A percentile compares a stretch with the other conserved stretches of the same genome.
phyloP scores from a whole-genome alignment of 306 rosid species.

The Trifolium pratense region DNA sequence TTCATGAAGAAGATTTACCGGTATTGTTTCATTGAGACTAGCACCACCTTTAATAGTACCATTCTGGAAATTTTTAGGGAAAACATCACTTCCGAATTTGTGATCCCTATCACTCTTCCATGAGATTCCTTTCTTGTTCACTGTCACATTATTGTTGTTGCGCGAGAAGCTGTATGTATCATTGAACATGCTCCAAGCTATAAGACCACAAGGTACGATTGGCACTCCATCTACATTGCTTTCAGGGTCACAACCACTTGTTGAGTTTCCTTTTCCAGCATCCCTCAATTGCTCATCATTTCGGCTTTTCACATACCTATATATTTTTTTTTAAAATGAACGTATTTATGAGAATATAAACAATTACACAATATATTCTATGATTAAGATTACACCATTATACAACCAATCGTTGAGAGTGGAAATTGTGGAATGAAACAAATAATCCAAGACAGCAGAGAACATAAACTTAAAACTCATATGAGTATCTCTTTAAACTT shows the following conservation, averaged over 20 bases:
- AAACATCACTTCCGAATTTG: constrained; percentile 86
- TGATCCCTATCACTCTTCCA: constrained; percentile 96
- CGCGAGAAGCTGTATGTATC: constrained; percentile 78
- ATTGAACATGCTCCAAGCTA: constrained; percentile 97
- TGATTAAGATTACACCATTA: constrained; percentile 10
- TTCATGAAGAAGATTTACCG: constrained; percentile 58
- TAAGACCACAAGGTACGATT: constrained; percentile 93
- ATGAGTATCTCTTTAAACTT: neutral
- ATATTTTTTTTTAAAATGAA: constrained; percentile 20
- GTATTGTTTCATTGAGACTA: constrained; percentile 10
- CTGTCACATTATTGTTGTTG: constrained; percentile 38
- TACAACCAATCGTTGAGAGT: constrained; percentile 29
- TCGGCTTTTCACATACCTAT: constrained; percentile 94
- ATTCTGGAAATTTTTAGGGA: constrained; percentile 85
- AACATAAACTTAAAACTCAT: neutral
- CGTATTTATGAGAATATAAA: constrained; percentile 15
- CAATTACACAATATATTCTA: neutral
- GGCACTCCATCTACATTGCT: constrained; percentile 41
- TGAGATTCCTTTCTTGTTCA: constrained; percentile 78
- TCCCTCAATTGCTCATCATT: constrained; percentile 81
- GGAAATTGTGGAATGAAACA: constrained; percentile 16
- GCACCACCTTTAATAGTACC: constrained; percentile 71
- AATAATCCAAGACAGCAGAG: constrained; percentile 5
- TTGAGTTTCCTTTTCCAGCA: constrained; percentile 18
- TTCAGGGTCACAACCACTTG: constrained; percentile 74